phyloP scores from a whole-genome alignment of 129 eudicot species.

The Flaveria trinervia region DNA sequence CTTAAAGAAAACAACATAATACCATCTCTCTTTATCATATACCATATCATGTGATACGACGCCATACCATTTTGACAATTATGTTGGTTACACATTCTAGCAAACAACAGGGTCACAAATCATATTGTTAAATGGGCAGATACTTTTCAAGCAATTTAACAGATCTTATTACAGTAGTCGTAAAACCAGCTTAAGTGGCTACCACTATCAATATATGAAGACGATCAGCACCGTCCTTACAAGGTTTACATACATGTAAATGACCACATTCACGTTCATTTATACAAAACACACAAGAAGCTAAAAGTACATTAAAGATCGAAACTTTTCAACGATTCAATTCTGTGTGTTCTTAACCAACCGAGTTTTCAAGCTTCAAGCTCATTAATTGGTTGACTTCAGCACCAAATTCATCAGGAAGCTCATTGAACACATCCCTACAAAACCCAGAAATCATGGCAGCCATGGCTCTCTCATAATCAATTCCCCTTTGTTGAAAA shows the following conservation, averaged over 20 bases:
- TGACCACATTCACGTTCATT: constrained; percentile 16
- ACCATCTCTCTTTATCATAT: too few relatives aligned
- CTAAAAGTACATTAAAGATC: constrained; percentile 1
- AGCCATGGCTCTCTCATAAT: constrained; percentile 93
- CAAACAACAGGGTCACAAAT: background rate
- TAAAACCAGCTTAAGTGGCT: constrained; percentile 14
- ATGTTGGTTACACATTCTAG: background rate
- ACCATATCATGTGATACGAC: too few relatives aligned
- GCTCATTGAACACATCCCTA: constrained; percentile 87
- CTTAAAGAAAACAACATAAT: too few relatives aligned
- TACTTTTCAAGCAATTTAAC: background rate
- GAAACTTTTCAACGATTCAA: constrained; percentile 13
- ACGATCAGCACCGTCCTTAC: constrained; percentile 15
- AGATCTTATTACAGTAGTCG: constrained; percentile 3
- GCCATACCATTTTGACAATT: background rate
- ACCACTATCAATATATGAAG: constrained; percentile 15
- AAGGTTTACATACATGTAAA: constrained; percentile 27
- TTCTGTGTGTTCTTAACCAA: constrained; percentile 57
- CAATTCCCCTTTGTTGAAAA: constrained; percentile 96
- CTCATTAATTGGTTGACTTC: constrained; percentile 98
- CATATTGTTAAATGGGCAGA: background rate
- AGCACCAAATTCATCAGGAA: constrained; percentile 93
- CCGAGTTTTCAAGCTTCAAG: constrained; percentile 92
- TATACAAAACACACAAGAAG: constrained; percentile 13
- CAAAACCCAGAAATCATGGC: constrained; percentile 98